phyloP scores from a whole-genome alignment of 495 filamentous ascomycete genomes.

The Zalerion maritima region DNA sequence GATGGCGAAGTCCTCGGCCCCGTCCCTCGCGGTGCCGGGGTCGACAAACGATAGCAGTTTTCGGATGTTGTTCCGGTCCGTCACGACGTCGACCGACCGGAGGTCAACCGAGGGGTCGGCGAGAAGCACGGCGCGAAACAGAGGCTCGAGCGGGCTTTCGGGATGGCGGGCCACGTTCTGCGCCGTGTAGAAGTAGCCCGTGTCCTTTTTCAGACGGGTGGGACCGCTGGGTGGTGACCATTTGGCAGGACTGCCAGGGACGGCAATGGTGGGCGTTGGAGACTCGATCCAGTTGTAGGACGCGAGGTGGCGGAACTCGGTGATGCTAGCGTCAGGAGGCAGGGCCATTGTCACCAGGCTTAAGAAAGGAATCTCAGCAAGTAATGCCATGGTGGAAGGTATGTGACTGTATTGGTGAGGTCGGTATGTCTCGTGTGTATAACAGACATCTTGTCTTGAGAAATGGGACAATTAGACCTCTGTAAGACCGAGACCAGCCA shows the following conservation, averaged over 20 bases:
- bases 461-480: no score
- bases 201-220: slow-evolving; percentile 18
- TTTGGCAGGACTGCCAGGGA: slow-evolving; percentile 24
- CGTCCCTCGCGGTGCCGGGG: slow-evolving; percentile 10
- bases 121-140: slow-evolving; percentile 33
- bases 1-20: slow-evolving; percentile 27
- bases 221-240: slow-evolving; percentile 19
- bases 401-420: no score
- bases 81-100: slow-evolving; percentile 27
- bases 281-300: slow-evolving; percentile 38
- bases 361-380: no score
- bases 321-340: slow-evolving; percentile 16
- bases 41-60: slow-evolving; percentile 35
- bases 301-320: slow-evolving; percentile 24
- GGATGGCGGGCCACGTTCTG: slow-evolving; percentile 33
- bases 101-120: slow-evolving; percentile 30
- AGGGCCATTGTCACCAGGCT: no score
- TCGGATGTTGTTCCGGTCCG: slow-evolving; percentile 38
- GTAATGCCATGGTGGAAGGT: no score
- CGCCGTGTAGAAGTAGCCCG: slow-evolving; percentile 23
- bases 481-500: no score
- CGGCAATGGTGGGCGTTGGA: slow-evolving; percentile 20
- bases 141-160: slow-evolving; percentile 29
- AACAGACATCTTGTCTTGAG: no score
- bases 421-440: no score